A percentile compares a stretch with the other conserved stretches of the same genome.
Evolutionary conservation across 768 basidiomycete species (phyloP).

Genomic region (Cubamyces sp.): DNA sequence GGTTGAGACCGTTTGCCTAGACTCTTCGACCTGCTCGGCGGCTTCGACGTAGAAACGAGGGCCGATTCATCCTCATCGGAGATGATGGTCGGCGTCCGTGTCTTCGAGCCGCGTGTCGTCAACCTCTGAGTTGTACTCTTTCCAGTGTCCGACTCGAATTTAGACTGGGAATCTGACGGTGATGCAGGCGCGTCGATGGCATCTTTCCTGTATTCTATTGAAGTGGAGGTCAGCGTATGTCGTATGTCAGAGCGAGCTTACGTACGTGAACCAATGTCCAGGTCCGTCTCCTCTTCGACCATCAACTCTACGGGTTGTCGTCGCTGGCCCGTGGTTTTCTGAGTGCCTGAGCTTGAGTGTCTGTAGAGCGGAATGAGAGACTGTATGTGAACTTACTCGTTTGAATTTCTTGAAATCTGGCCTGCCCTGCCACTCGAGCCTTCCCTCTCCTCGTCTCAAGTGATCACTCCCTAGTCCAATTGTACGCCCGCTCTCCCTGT

Average conservation of each 20-base stretch:
- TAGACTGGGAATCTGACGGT: constrained; percentile 9
- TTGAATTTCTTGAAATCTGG: constrained; percentile 83
- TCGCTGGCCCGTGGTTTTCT: constrained; percentile 36
- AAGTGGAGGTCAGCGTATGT: neutral
- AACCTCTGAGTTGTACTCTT: constrained; percentile 9
- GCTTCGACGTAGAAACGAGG: constrained; percentile 13
- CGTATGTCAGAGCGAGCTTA: neutral
- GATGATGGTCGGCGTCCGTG: constrained; percentile 30
- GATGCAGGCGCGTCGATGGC: constrained; percentile 26
- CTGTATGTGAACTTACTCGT: constrained; percentile 47
- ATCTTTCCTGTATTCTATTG: constrained; percentile 63
- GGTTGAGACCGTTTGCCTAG: neutral
- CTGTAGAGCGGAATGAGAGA: neutral
- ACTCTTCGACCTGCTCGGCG: constrained; percentile 7
- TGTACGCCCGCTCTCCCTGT: constrained; percentile 36
- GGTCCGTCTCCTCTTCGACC: constrained; percentile 53
- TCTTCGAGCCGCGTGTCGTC: constrained; percentile 12
- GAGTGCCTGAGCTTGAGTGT: constrained; percentile 33
- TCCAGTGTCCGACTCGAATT: constrained; percentile 29
- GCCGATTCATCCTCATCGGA: constrained; percentile 46
- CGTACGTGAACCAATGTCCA: constrained; percentile 57
- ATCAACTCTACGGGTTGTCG: constrained; percentile 55
- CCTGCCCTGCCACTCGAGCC: constrained; percentile 50
- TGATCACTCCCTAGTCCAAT: constrained; percentile 6
- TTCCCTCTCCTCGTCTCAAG: constrained; percentile 29